Conservation (phyloP, 2,329 filamentous ascomycete species). For the Alternaria alternata region DNA sequence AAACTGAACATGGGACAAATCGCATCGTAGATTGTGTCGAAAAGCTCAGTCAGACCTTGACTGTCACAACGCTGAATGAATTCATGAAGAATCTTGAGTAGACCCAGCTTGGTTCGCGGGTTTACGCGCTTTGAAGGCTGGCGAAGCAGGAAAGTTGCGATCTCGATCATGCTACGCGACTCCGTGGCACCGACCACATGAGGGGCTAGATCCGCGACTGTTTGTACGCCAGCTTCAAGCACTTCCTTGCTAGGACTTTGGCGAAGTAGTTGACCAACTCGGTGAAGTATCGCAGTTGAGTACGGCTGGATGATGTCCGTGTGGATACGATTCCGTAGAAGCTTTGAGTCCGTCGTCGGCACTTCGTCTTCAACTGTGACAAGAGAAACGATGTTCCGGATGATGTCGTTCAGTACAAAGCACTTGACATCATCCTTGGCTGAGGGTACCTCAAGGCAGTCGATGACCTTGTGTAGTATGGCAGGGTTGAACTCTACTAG, state of each 20-base stretch:
- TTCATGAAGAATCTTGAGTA: conserved; percentile 81
- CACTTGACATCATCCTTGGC: conserved; percentile 87
- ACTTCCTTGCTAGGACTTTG: conserved; percentile 73
- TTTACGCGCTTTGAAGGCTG: conserved; percentile 86
- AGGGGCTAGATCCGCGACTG: conserved; percentile 73
- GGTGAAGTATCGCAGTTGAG: conserved; percentile 70
- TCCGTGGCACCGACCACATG: conserved; percentile 60
- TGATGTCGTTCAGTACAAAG: conserved; percentile 76
- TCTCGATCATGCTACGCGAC: conserved; percentile 78
- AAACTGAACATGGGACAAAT: conserved; percentile 86
- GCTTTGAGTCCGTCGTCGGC: conserved; percentile 58
- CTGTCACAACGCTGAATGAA: conserved; percentile 75
- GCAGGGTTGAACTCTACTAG: conserved; percentile 67
- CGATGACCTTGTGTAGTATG: conserved; percentile 74
- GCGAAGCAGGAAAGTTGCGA: conserved; percentile 80
- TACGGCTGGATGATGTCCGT: conserved; percentile 66
- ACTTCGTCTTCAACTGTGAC: conserved; percentile 19
- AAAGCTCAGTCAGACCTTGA: conserved; percentile 65
- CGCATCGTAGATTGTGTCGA: conserved; percentile 73
- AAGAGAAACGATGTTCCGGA: conserved; percentile 60
- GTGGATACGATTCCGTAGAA: conserved; percentile 57
- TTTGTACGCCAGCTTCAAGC: conserved; percentile 79
- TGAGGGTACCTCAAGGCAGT: conserved; percentile 74
- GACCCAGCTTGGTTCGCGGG: conserved; percentile 80
- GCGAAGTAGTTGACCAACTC: conserved; percentile 62